Evolutionary conservation across 208 protist species (phyloP), one percentile per base, ranked within the genome.

Genomic region (Blastocrithidia nonstop): DNA sequence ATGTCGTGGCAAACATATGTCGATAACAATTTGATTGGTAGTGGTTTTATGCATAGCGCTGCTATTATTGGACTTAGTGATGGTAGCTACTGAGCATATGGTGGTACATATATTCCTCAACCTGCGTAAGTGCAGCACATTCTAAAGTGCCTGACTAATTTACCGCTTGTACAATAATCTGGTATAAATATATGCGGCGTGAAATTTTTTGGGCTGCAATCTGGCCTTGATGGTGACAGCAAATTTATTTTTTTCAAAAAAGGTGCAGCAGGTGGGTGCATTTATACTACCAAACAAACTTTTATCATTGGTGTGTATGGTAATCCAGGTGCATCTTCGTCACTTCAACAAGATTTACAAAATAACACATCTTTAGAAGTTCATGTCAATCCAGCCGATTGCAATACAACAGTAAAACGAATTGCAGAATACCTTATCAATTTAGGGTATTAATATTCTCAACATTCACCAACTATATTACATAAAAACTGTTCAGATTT

Each of bases 1-100:
- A 91, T 91, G 81, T 91, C 81, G 42, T 91, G 82, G 82, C 74
- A 91, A 46, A 55, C 62, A 21, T 88, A 88, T 61, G 67, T 91
- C 28, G 77, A 91, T 66, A 71, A 90, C 50, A 82, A 63, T 59
- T 75, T 91, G 19, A 84, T 91, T 45, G 77, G 71, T 33, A 88
- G 75, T 48, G 74, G 77, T 9, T 50, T 71, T 58, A 91, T 91
- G 82, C 82, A 91, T 75, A 91, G 82, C 29, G 78, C 77, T 15
- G 65, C 72, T 9, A 85, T 91, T 63, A 54, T 87, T 23, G 70
- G 82, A 16, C 54, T 80, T 28, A 59, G 55, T 24, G 82, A 91
- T 53, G 77, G 82, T 23, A 84, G 74, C 60, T 91, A 91, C 65
- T 91, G 82, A 78, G 82, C 77, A 0, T 85, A 87, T 40, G 82